Evolutionary conservation across 176 grass and related monocot genomes (phyloP), one percentile per base, ranked within the genome.

Genomic region (Saccharum officinarum): DNA sequence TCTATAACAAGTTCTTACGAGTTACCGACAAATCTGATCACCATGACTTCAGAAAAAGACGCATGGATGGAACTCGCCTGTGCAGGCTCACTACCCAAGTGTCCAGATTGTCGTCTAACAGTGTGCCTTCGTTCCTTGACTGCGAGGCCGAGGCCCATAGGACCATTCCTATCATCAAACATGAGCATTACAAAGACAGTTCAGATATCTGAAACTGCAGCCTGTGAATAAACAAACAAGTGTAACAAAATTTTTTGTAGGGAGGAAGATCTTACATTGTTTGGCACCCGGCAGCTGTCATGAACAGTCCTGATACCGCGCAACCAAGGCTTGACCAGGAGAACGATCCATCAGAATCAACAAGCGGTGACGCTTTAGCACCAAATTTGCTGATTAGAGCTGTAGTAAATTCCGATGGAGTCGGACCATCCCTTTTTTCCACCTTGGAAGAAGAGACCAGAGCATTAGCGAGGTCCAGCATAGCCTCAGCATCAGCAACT

Each of bases 401-500:
- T 31, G 81, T 77, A 33, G 85, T 69, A 80, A 89, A 89, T 41
- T 89, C 87, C 14, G 87, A 63, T 34, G 87, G 75, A n/a, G 87
- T 89, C 6, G 75, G 81, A 18, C 87, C 87, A 42, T 78, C 83
- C 6, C 47, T 84, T 47, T 67, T 80, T 62, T 81, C 72, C 78
- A 57, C 37, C 41, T 60, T 89, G 54, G 54, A 10, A 54, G 71
- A 46, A 9, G 71, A 47, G 25, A 57, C 81, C 45, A 89, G 73
- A 41, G 67, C 63, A 41, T 57, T 75, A 4, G 68, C 4, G 25
- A 89, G 79, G 76, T 89, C 76, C 28, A 89, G 81, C 40, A 89
- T 16, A 44, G 74, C 28, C 67, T 85, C 42, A 37, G 64, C 87
- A 85, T 89, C 87, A 26, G 55, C 39, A 22, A 89, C 30, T 36